phyloP scores from a whole-genome alignment of 306 rosid genomes.

The Glycine soja region DNA sequence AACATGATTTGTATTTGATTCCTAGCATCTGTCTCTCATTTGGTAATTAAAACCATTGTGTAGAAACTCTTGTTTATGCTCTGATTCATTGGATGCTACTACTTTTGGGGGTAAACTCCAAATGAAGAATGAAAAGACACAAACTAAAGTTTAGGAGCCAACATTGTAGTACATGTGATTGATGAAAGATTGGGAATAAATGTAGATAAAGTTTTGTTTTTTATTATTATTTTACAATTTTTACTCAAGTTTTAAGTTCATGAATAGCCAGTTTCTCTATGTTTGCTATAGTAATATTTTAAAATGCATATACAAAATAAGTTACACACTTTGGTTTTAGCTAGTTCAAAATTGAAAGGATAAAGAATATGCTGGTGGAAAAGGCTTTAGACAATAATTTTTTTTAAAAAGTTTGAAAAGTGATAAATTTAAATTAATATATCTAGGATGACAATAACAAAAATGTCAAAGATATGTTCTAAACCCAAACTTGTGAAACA shows the following conservation, averaged over 20 bases:
- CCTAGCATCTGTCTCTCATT: not conserved
- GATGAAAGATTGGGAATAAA: not conserved
- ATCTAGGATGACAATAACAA: not conserved
- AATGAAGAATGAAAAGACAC: not conserved
- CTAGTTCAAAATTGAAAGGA: not conserved
- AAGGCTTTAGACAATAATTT: not conserved
- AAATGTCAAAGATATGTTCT: not conserved
- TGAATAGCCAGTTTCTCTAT: not conserved
- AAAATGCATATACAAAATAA: not conserved
- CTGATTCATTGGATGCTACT: not conserved
- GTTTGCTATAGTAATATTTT: not conserved
- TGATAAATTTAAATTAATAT: not conserved
- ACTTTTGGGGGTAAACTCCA: not conserved
- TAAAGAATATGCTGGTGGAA: too few species aligned
- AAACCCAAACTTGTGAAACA: not conserved
- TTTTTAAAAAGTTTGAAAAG: not conserved
- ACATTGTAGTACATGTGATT: not conserved
- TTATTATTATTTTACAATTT: not conserved
- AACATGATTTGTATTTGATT: conserved; percentile 23
- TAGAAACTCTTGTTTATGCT: not conserved
- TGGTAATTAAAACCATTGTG: not conserved
- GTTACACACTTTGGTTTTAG: not conserved
- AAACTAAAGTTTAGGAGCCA: not conserved
- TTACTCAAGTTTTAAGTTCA: not conserved
- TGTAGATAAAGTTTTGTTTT: not conserved